Evolutionary conservation across 140 eudicot genomes (phyloP).

Genomic region (Stevia rebaudiana): DNA sequence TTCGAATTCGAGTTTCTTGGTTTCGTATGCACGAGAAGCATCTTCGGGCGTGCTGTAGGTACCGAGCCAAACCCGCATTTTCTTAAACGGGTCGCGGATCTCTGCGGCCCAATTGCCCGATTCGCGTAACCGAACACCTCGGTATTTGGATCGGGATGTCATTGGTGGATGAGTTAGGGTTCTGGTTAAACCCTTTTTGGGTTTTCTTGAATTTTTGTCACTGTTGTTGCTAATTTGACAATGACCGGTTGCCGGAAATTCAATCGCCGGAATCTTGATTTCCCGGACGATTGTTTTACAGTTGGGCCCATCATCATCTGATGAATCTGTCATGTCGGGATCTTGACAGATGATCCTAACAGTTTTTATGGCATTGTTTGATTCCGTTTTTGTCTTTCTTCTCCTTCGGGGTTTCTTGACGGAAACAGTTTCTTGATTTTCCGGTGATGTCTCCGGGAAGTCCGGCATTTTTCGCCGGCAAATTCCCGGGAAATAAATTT

Average conservation of each 20-base stretch:
- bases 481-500: neutral
- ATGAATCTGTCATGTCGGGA: conserved; percentile 78
- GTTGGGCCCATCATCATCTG: conserved; percentile 27
- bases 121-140: conserved; percentile 85
- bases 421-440: conserved; percentile 20
- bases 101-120: conserved; percentile 99
- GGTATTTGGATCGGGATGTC: conserved; percentile 34
- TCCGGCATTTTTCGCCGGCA: conserved; percentile 29
- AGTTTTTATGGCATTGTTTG: conserved; percentile 28
- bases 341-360: conserved; percentile 60
- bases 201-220: conserved; percentile 18
- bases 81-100: conserved; percentile 67
- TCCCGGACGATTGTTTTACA: conserved; percentile 52
- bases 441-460: conserved; percentile 10
- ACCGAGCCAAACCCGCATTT: conserved; percentile 76
- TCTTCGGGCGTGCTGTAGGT: conserved; percentile 73
- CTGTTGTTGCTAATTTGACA: conserved; percentile 19
- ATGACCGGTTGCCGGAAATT: conserved; percentile 4
- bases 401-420: conserved; percentile 22
- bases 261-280: conserved; percentile 41
- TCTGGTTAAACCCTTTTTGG: conserved; percentile 25
- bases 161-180: conserved; percentile 17
- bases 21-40: conserved; percentile 66
- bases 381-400: neutral
- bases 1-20: conserved; percentile 51